Evolutionary conservation across 148 eudicot genomes (phyloP).

Genomic region (Rhododendron molle): DNA sequence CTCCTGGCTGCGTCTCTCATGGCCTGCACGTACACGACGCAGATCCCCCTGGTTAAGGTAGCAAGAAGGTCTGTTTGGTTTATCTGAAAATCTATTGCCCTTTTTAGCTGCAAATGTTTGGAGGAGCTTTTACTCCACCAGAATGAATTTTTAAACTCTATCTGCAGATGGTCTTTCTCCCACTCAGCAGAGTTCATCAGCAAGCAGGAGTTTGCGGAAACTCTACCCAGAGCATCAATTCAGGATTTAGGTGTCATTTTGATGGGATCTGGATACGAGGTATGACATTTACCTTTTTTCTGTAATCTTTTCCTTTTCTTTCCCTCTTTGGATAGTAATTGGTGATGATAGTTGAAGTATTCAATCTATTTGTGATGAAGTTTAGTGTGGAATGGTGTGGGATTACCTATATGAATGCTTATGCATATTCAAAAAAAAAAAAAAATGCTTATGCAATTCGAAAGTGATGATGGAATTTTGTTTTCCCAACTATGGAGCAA

Average conservation of each 20-base stretch:
- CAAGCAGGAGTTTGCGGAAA: constrained; percentile 80
- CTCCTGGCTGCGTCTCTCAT: constrained; percentile 84
- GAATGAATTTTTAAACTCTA: not conserved
- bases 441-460: not conserved
- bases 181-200: constrained; percentile 63
- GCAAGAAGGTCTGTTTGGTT: constrained; percentile 72
- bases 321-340: not conserved
- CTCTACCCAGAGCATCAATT: constrained; percentile 71
- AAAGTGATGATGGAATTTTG: not conserved
- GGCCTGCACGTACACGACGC: constrained; percentile 98
- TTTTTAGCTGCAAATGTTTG: not conserved
- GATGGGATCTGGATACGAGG: constrained; percentile 98
- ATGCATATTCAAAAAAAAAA: too few relatives aligned
- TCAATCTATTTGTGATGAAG: not conserved
- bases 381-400: not conserved
- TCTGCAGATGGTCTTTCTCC: constrained; percentile 76
- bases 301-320: not conserved
- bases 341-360: not conserved
- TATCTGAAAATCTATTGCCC: constrained; percentile 6
- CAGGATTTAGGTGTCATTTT: constrained; percentile 86
- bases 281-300: constrained; percentile 12
- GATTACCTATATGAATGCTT: not conserved
- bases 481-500: not conserved
- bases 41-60: constrained; percentile 91
- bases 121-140: too few relatives aligned